Percentiles rank a stretch among this genome's conserved stretches.
Evolutionary conservation across 2,329 filamentous ascomycete genomes (phyloP).

Genomic region (Fusarium sp.): DNA sequence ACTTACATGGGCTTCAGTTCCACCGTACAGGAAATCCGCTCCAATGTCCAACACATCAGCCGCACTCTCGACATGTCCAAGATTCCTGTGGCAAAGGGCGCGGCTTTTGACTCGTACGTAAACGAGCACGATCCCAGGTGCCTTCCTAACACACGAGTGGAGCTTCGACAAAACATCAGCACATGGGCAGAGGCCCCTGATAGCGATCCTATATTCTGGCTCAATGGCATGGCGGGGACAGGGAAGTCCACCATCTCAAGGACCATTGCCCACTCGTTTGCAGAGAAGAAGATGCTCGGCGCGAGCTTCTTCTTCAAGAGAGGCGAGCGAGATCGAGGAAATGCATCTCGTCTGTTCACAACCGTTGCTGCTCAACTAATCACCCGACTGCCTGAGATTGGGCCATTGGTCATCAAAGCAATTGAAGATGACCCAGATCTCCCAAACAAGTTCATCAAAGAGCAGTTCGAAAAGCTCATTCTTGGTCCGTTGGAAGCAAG

Average conservation of each 20-base stretch:
- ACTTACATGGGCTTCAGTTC: neutral
- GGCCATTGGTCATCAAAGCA: conserved; percentile 36
- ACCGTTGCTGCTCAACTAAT: conserved; percentile 51
- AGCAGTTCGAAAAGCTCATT: conserved; percentile 28
- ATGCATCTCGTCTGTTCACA: conserved; percentile 48
- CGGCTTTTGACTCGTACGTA: conserved; percentile 48
- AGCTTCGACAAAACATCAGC: conserved; percentile 41
- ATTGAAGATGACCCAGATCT: conserved; percentile 6
- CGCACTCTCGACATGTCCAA: neutral
- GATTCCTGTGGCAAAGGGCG: conserved; percentile 36
- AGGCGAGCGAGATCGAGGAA: conserved; percentile 48
- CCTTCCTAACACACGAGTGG: conserved; percentile 43
- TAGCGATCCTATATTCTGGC: conserved; percentile 47
- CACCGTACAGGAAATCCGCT: neutral
- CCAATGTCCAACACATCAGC: neutral
- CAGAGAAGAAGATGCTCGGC: conserved; percentile 28
- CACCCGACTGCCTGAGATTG: neutral
- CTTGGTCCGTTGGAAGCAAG: neutral
- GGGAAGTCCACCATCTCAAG: conserved; percentile 52
- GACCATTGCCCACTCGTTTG: conserved; percentile 49
- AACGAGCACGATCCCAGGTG: conserved; percentile 47
- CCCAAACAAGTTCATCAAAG: neutral
- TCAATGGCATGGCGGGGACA: conserved; percentile 51
- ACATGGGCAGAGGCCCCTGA: conserved; percentile 19
- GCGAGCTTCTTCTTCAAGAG: conserved; percentile 55